These are phyloP conservation scores for Candida boidinii DNA, from an alignment of 805 yeast species.

Conservation along the genomic window DNA sequence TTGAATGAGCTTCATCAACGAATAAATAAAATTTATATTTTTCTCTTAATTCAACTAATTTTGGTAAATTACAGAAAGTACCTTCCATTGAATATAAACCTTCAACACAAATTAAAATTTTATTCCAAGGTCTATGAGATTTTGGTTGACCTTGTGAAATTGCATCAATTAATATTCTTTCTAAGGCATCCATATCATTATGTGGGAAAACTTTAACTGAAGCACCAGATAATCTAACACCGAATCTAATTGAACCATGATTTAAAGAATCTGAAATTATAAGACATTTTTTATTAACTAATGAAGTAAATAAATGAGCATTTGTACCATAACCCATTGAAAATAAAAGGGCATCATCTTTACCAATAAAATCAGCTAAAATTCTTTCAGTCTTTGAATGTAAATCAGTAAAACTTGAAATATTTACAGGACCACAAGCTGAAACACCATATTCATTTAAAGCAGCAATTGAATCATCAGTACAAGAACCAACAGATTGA, in stretches of 20 bases:
- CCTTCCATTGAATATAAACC: conserved; percentile 94
- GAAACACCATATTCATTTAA: conserved; percentile 69
- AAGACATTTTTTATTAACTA: conserved; percentile 80
- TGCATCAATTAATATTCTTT: conserved; percentile 68
- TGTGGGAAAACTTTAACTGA: conserved; percentile 88
- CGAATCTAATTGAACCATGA: conserved; percentile 93
- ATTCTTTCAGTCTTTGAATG: conserved; percentile 67
- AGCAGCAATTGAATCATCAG: conserved; percentile 60
- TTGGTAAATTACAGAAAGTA: conserved; percentile 76
- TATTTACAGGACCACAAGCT: conserved; percentile 67
- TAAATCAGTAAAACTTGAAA: conserved; percentile 67
- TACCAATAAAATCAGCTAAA: conserved; percentile 82
- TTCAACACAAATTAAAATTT: conserved; percentile 78
- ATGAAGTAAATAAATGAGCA: conserved; percentile 74
- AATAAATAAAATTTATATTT: conserved; percentile 85
- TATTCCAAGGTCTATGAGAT: conserved; percentile 94
- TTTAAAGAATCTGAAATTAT: conserved; percentile 91
- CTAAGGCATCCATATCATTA: conserved; percentile 78
- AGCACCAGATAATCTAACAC: conserved; percentile 88
- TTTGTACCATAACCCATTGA: conserved; percentile 97
- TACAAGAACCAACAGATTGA: conserved; percentile 87
- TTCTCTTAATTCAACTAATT: conserved; percentile 59
- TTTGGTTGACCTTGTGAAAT: conserved; percentile 93
- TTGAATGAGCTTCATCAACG: conserved; percentile 97
- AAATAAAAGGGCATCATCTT: conserved; percentile 77